Base-by-base conservation (phyloP, 371 early-diverging fungal genomes). In the Mortierella sp. region DNA sequence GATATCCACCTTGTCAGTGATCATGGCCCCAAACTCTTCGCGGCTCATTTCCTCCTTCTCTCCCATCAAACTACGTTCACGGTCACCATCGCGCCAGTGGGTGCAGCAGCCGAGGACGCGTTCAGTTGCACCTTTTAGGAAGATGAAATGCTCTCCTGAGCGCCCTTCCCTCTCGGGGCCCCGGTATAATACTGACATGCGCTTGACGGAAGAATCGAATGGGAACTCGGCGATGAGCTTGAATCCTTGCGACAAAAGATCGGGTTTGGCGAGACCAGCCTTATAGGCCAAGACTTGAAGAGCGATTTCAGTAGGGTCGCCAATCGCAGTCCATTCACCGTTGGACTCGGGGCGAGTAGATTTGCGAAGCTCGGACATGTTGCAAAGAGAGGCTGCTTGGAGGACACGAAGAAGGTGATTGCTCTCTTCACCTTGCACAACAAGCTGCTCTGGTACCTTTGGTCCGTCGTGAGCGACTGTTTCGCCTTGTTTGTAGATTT, bases 301-400 rank as follows among this genome's bases (percentile, higher is more conserved):
- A 43, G 94, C 92, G 40, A 90, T 88, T 77, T 94, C 93, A 5
- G 94, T 92, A 10, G 96, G 95, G 74, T 95, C 96, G 67, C 96
- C 95, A 58, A 93, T 84, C n/a, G 92, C 91, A 32, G 83, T 79
- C 92, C 92, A 93, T 59, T 91, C 92, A 22, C 86, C 87, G 41
- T 76, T 71, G 6, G 76, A 85, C 43, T 84, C 86, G 40, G 87
- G 87, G 58, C 91, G 91, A 19, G 16, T 52, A 5, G 67, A 70
- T 28, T 87, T 85, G 59, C 89, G 87, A 28, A 92, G 81, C 64
- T 91, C 91, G 47, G 91, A 87, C 89, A 93, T 93, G 83, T 94
- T 94, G 78, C 93, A 94, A 36, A 94, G 88, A 22, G 92, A 87
- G 19, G 94, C 87, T 16, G 80, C 77, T 45, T 89, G 70, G 36